phyloP scores from a whole-genome alignment of 2,329 filamentous ascomycete species.

The Monascus ruber region DNA sequence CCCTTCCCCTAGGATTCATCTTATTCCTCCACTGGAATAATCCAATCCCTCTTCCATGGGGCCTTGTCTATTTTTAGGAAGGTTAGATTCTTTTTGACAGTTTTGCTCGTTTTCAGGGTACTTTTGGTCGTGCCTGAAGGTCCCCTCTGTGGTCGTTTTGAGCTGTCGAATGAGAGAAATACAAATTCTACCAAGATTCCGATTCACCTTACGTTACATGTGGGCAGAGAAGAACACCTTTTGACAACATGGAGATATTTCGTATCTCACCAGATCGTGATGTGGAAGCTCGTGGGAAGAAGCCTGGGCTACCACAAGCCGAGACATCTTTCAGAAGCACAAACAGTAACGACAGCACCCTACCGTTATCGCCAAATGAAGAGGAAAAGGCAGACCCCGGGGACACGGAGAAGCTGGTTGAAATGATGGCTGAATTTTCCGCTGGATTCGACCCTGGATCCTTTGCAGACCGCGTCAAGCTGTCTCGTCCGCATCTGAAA shows the following conservation, averaged over 20 bases:
- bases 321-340: neutral
- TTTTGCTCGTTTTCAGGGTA: too few species aligned
- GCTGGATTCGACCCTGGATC: neutral
- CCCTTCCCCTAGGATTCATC: too few species aligned
- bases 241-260: neutral
- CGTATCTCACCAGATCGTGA: neutral
- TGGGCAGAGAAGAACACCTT: constrained; percentile 7
- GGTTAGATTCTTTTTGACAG: too few species aligned
- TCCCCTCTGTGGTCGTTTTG: too few species aligned
- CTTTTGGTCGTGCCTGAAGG: too few species aligned
- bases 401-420: neutral
- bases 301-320: neutral
- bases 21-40: too few species aligned
- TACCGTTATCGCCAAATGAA: neutral
- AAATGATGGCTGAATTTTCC: neutral
- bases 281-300: neutral
- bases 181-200: neutral
- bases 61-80: too few species aligned
- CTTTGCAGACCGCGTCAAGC: constrained; percentile 6
- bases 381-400: neutral
- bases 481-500: constrained; percentile 2
- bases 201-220: constrained; percentile 11
- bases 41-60: too few species aligned
- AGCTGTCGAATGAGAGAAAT: too few species aligned
- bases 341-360: neutral